Base-by-base conservation (phyloP, 2,329 filamentous ascomycete genomes). In the Zymoseptoria tritici region DNA sequence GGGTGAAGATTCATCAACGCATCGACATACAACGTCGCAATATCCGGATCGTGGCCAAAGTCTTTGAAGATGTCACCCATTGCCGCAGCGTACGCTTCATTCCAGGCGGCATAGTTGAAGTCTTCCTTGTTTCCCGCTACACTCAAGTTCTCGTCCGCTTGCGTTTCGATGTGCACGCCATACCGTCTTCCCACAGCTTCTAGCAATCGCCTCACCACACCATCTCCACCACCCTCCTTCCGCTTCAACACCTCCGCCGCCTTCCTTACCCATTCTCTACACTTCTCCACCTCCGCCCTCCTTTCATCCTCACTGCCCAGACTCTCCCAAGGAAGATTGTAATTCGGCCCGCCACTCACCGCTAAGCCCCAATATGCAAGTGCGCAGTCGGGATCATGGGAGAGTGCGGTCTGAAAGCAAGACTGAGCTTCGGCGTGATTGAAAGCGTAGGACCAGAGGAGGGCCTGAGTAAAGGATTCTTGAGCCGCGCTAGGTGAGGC, bases 311-410 rank as follows among this genome's bases (percentile, higher is more conserved):
- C 36, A 46, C 11, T 73, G 57, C 88, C 86, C 64, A 91, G 90
- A 22, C 84, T 79, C 26, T 84, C 81, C 89, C 89, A 91, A 0
- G 88, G 85, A 68, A 91, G 90, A 75, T 92, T 90, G 72, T 89
- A 87, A 68, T 93, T 91, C 3, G 89, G 89, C 0, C 89, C 89
- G 0, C 89, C 75, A 1, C 85, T 79, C 70, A 88, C 91, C 0
- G 89, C 85, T 4, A 88, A 74, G 0, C 87, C 87, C 86, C 87
- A 90, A 67, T 87, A 81, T 2, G 84, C 85, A 77, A 89, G 84
- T 29, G 81, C 79, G 59, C 83, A 88, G 2, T 71, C 63, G 0
- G 74, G 62, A 62, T 90, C 87, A 53, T 76, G 69, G 1, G 72
- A 70, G 31, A 84, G 79, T n/a, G 84, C 85, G 8, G 76, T 75